Evolutionary conservation across 306 rosid species (phyloP).

Genomic region (Acacia acuminata): DNA sequence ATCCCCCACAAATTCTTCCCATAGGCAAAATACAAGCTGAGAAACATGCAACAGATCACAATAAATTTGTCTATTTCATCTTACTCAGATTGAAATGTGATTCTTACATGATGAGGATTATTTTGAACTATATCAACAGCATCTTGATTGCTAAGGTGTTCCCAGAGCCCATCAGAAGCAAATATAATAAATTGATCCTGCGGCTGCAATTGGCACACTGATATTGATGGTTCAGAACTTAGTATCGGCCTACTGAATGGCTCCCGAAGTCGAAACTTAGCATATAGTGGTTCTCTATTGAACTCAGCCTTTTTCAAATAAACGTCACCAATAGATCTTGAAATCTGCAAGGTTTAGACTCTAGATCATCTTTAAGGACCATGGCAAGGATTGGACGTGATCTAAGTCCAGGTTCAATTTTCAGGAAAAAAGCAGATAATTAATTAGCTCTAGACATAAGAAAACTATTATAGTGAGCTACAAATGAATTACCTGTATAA

Average conservation of each 20-base stretch:
- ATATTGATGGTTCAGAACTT: slow-evolving; percentile 65
- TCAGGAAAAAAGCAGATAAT: background rate
- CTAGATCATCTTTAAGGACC: background rate
- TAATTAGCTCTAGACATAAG: background rate
- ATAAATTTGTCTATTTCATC: background rate
- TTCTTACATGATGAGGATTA: slow-evolving; percentile 58
- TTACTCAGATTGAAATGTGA: background rate
- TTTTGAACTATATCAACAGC: slow-evolving; percentile 72
- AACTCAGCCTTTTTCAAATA: slow-evolving; percentile 70
- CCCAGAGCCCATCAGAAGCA: slow-evolving; percentile 89
- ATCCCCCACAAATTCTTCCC: background rate
- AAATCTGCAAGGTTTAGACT: slow-evolving; percentile 49
- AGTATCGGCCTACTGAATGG: slow-evolving; percentile 61
- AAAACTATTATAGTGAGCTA: background rate
- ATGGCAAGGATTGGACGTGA: slow-evolving; percentile 1
- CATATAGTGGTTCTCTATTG: slow-evolving; percentile 68
- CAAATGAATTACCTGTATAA: slow-evolving; percentile 55
- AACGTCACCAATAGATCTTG: slow-evolving; percentile 72
- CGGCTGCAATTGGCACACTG: slow-evolving; percentile 59
- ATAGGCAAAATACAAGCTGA: background rate
- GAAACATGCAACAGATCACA: background rate
- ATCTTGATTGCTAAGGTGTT: slow-evolving; percentile 76
- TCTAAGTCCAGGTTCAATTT: slow-evolving; percentile 9
- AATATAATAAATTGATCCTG: slow-evolving; percentile 65
- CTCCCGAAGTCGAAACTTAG: slow-evolving; percentile 68